Evolutionary conservation across 306 rosid genomes (phyloP), one percentile per base, ranked within the genome.

Genomic region (Astragalus membranaceus): DNA sequence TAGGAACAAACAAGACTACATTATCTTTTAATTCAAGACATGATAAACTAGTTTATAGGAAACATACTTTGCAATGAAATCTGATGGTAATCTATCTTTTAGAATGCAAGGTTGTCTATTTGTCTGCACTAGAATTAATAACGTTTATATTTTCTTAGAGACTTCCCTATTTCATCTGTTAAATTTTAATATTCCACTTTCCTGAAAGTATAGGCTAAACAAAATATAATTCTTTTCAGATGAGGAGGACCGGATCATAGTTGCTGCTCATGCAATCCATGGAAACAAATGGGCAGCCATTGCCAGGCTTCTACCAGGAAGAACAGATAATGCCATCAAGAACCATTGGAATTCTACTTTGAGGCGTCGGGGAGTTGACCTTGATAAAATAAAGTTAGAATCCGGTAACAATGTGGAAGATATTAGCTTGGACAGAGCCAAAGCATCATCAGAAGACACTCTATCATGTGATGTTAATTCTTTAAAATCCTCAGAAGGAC

Each of bases 251-350:
- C 78, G 62, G 70, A 87, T 87, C 79, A 94, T 94, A 72, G 85
- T 94, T 76, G 81, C 89, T 73, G 97, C 99, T 68, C 99, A 94
- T 78, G 87, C 88, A 68, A 47, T 91, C 63, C 96, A 89, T 51
- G 97, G 97, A 42, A 92, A 92, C 82, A 92, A 87, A 76, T 92
- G 98, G 98, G 96, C 96, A 62, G 95, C 88, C 32, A 92, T 92
- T 13, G 94, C 98, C 11, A 77, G 85, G 83, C 90, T 87, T 78
- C 78, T 92, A 60, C 88, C 88, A 6, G 98, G 98, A 56, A 84
- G 98, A 86, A 92, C 96, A 5, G 98, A 92, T 67, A 92, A 89
- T 70, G 90, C 98, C 61, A 92, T 92, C 55, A 92, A 92, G 79
- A 92, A 92, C 64, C 98, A 92, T 59, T 92, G 98, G 98, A 92